A percentile compares a stretch with the other conserved stretches of the same genome.
Conservation (phyloP, 2,329 filamentous ascomycete species). For the Myriosclerotinia curreyana region DNA sequence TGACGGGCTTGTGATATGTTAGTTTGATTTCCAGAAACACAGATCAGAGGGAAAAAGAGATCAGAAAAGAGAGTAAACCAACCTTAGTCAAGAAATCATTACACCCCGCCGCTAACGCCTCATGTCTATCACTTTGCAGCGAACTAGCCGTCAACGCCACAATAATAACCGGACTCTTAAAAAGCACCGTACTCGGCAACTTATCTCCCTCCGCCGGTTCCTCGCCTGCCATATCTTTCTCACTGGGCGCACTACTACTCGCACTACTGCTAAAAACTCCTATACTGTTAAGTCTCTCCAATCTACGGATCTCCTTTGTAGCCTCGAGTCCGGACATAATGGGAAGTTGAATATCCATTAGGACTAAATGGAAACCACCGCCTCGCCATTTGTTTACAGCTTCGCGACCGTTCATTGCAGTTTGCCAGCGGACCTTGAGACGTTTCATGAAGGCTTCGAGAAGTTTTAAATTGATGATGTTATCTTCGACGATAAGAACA, state of each 20-base stretch:
- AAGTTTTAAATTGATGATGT: conserved; percentile 93
- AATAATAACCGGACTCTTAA: conserved; percentile 97
- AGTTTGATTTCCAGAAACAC: conserved; percentile 13
- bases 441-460: conserved; percentile 94
- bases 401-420: conserved; percentile 92
- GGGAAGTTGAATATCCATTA: conserved; percentile 98
- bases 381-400: conserved; percentile 90
- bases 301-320: conserved; percentile 85
- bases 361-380: conserved; percentile 89
- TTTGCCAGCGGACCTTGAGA: conserved; percentile 93
- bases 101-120: conserved; percentile 90
- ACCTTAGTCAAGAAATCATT: conserved; percentile 99
- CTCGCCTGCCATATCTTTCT: conserved; percentile 41
- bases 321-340: conserved; percentile 95
- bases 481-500: conserved; percentile 96
- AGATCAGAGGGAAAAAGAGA: background rate
- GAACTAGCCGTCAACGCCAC: conserved; percentile 94
- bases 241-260: conserved; percentile 50
- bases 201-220: conserved; percentile 64
- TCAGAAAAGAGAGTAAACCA: conserved; percentile 36
- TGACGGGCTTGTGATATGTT: conserved; percentile 67
- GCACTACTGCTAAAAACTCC: conserved; percentile 79
- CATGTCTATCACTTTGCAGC: conserved; percentile 90
- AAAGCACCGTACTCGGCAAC: conserved; percentile 65
- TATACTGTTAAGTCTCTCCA: conserved; percentile 88